Evolutionary conservation across 2,329 filamentous ascomycete species (phyloP), one percentile per base, ranked within the genome.

Genomic region (Claviceps sp.): DNA sequence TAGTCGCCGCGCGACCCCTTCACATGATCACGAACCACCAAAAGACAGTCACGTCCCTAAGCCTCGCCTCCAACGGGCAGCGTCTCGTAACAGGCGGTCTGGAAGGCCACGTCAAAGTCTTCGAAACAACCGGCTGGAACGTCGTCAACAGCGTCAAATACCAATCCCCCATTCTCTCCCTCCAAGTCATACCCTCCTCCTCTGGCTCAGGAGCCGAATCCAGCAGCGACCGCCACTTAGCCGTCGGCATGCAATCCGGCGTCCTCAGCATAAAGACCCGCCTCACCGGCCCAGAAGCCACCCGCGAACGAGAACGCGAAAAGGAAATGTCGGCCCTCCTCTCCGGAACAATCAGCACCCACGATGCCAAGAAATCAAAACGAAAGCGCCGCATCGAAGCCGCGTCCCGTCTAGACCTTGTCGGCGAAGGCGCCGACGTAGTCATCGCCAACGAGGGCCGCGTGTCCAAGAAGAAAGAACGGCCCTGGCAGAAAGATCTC

Each of bases 71-170:
- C 45, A 81, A 86, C 59, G 87, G 87, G 47, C 81, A 81, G 49
- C 81, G 93, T 49, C 76, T 98, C 52, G 79, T 98, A 51, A 90
- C 85, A 57, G 93, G 89, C 68, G 89, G 85, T 19, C 76, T 98
- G 46, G 93, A 98, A 66, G 94, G 93, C 10, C 93, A 97, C 68
- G 84, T 97, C 71, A 98, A 98, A 71, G 82, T 98, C 41, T 97
- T 95, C 62, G 91, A 97, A 70, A 96, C 90, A 1, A 84, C 83
- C 1, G 84, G 81, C 49, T 98, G 93, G 93, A 95, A 96, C 64
- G 87, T 97, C 7, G 90, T 97, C n/a, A 85, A 88, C 41, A 91
- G 88, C 50, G 82, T 86, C 55, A 98, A 97, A 70, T 98, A 97
- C 68, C 84, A 89, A 5, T 87, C 89, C 1, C 93, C 93, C 1